Percentiles rank a stretch among this genome's conserved stretches.
phyloP scores from a whole-genome alignment of 2,329 filamentous ascomycete genomes.

The Fusarium sp. region DNA sequence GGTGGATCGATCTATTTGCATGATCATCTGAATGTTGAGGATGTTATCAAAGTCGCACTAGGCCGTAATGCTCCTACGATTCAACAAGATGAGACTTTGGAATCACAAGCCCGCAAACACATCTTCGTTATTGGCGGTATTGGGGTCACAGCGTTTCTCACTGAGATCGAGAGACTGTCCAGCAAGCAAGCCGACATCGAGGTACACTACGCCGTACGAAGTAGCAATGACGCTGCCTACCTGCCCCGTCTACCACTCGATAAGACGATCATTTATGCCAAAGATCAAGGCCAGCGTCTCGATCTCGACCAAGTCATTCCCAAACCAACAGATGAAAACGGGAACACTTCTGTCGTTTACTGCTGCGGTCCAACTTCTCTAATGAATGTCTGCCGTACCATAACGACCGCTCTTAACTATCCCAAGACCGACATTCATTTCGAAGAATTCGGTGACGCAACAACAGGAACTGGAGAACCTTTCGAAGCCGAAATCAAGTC shows the following conservation, averaged over 20 bases:
- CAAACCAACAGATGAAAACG: not conserved
- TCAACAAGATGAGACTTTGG: too few species aligned
- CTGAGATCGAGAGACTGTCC: slow-evolving; percentile 1
- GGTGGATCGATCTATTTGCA: slow-evolving; percentile 28
- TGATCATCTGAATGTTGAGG: not conserved
- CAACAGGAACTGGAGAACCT: slow-evolving; percentile 24
- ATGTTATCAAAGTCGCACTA: slow-evolving; percentile 16
- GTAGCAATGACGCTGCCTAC: slow-evolving; percentile 12
- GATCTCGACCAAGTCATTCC: not conserved
- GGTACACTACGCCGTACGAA: slow-evolving; percentile 26
- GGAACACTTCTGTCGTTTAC: not conserved
- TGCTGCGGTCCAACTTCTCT: slow-evolving; percentile 19
- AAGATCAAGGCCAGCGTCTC: slow-evolving; percentile 13
- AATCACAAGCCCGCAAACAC: not conserved
- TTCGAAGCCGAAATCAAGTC: slow-evolving; percentile 23
- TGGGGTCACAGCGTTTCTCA: slow-evolving; percentile 20
- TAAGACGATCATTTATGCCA: slow-evolving; percentile 15
- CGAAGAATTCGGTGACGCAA: slow-evolving; percentile 28
- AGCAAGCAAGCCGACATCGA: not conserved
- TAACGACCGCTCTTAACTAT: slow-evolving; percentile 1
- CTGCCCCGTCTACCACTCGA: not conserved
- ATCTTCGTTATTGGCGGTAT: slow-evolving; percentile 30
- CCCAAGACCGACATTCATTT: not conserved
- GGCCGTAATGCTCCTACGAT: not conserved
- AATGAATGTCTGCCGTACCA: slow-evolving; percentile 3